Base-by-base conservation (phyloP, 805 yeast species). In the Schwanniomyces occidentalis region DNA sequence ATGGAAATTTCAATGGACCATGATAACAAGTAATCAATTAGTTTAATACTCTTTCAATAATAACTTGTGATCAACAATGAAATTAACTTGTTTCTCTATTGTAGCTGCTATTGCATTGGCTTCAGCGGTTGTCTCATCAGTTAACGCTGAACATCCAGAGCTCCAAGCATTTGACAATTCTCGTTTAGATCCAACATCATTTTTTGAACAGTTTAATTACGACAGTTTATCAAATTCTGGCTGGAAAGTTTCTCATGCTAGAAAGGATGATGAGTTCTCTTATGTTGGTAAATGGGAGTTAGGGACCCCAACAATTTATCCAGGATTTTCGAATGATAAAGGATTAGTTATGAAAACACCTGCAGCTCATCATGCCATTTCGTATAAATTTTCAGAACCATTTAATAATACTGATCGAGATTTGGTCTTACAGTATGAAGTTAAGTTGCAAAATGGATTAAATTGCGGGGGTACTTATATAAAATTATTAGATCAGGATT, bases 401-500 rank as follows among this genome's bases (percentile, higher is more conserved):
- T 71, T 89, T 38, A 73, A 75, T 54, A 82, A 81, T 58, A 74
- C 67, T 8, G 73, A 71, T 46, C 68, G 78, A 38, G 80, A 87
- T 10, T 67, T 90, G 43, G 96, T 90, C 7, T 63, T 88, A 26
- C 97, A 90, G 63, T 90, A 87, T 59, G 97, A 90, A 61, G 85
- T 87, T 36, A 89, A 89, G 63, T 62, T 82, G 26, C 96, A 90
- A 64, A 70, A 82, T 25, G 86, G 85, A 7, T 65, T 88, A 37
- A 70, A 70, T 28, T 90, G 97, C 62, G 95, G 95, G 31, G 97
- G 97, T 36, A 91, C 95, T 1, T 90, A 89, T 62, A 58, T 90
- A 46, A 90, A 90, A 66, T 66, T 90, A 28, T 61, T 90, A 36
- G 68, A 78, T 28, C 38, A 35, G 5, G 42, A 61, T 27, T 55